These are phyloP conservation scores for Stachybotrys elegans DNA, from an alignment of 2,329 filamentous ascomycete genomes.

Conservation along the genomic window DNA sequence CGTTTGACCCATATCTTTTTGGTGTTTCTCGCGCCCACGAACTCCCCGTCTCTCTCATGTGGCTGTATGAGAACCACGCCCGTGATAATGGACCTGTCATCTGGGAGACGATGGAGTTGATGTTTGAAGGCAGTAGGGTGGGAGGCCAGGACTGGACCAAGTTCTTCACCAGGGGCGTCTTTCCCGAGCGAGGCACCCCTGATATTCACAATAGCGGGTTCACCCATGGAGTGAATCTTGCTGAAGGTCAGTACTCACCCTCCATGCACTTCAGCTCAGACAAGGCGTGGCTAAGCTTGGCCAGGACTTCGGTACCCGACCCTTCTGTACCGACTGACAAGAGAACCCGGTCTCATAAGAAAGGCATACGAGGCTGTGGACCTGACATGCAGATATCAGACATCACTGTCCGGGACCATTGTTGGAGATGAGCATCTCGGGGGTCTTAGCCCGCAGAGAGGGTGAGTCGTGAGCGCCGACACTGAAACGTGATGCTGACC, in stretches of 20 bases:
- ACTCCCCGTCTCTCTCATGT: conserved; percentile 27
- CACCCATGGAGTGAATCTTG: conserved; percentile 32
- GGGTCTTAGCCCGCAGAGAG: conserved; percentile 26
- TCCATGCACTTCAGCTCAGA: no score
- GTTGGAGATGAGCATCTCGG: conserved; percentile 30
- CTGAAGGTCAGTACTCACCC: conserved; percentile 22
- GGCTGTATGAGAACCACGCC: conserved; percentile 22
- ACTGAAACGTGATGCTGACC: no score
- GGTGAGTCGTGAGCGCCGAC: conserved; percentile 5
- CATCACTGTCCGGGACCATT: conserved; percentile 30
- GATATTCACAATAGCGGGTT: conserved; percentile 21
- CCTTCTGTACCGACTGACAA: conserved; percentile 28
- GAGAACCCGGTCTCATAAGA: conserved; percentile 24
- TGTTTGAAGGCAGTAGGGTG: conserved; percentile 20
- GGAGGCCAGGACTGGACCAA: conserved; percentile 25
- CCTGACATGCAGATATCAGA: conserved; percentile 27
- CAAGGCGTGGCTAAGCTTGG: no score
- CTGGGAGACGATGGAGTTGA: conserved; percentile 29
- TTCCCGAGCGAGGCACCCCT: neutral
- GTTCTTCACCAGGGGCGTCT: conserved; percentile 21
- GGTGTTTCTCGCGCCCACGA: conserved; percentile 28
- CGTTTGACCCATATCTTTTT: conserved; percentile 30
- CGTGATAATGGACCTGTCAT: conserved; percentile 20
- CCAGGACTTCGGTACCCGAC: conserved; percentile 29
- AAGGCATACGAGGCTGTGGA: conserved; percentile 27